These are phyloP conservation scores for Botryococcus braunii DNA, from an alignment of 163 green algal genomes.

Conservation along the genomic window DNA sequence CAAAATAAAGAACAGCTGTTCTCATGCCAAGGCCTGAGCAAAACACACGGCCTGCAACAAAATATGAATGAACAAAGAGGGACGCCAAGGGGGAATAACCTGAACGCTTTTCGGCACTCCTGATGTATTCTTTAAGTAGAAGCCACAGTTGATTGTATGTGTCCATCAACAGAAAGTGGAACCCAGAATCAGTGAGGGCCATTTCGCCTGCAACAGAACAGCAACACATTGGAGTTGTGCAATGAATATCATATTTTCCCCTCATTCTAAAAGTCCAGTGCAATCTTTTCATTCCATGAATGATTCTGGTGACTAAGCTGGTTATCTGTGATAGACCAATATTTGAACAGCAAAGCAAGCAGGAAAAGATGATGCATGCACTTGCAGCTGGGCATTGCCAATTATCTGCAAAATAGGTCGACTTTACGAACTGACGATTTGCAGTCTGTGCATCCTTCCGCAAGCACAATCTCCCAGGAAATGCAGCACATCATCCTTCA, in stretches of 20 bases:
- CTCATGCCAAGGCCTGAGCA: too few species aligned
- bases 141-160: constrained; percentile 73
- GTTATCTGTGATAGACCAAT: neutral
- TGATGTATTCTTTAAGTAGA: constrained; percentile 66
- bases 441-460: too few species aligned
- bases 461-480: too few species aligned
- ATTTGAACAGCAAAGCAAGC: neutral
- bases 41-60: too few species aligned
- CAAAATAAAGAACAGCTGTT: too few species aligned
- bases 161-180: constrained; percentile 71
- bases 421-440: too few species aligned
- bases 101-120: constrained; percentile 19
- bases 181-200: constrained; percentile 54
- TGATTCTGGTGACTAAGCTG: neutral
- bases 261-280: neutral
- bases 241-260: neutral
- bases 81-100: constrained; percentile 2
- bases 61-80: too few species aligned
- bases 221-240: neutral
- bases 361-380: neutral
- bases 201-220: neutral
- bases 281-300: neutral
- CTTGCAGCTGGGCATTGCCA: too few species aligned
- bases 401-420: too few species aligned
- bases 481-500: neutral